Percentiles rank a stretch among this genome's conserved stretches.
These are phyloP conservation scores for Gastrolobium bilobum DNA, from an alignment of 306 rosid genomes.

Conservation along the genomic window DNA sequence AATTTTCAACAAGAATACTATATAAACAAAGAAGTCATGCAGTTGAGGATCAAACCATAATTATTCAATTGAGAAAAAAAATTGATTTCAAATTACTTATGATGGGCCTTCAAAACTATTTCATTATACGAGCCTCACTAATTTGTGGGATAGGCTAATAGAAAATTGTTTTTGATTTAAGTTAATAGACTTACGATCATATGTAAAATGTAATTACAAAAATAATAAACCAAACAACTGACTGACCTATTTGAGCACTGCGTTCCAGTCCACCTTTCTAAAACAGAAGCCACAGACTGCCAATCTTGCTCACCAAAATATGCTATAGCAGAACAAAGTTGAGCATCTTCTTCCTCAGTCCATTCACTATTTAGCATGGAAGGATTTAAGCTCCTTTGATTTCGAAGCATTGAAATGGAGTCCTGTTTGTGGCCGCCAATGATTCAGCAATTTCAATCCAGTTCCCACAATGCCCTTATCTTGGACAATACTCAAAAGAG, in stretches of 20 bases:
- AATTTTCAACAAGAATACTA: slow-evolving; percentile 18
- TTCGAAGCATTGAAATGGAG: slow-evolving; percentile 95
- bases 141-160: neutral
- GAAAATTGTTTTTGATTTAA: slow-evolving; percentile 23
- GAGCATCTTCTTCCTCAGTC: slow-evolving; percentile 93
- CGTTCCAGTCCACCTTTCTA: slow-evolving; percentile 89
- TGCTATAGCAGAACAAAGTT: slow-evolving; percentile 78
- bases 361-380: slow-evolving; percentile 85
- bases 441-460: slow-evolving; percentile 80
- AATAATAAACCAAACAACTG: slow-evolving; percentile 25
- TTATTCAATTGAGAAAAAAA: slow-evolving; percentile 7
- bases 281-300: slow-evolving; percentile 87
- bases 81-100: slow-evolving; percentile 5
- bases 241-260: slow-evolving; percentile 98
- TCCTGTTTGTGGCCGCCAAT: slow-evolving; percentile 75
- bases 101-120: slow-evolving; percentile 3
- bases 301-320: slow-evolving; percentile 72
- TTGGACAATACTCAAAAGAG: slow-evolving; percentile 71
- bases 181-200: neutral
- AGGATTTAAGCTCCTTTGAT: slow-evolving; percentile 92
- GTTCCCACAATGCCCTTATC: slow-evolving; percentile 71
- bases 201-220: slow-evolving; percentile 7
- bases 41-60: slow-evolving; percentile 25
- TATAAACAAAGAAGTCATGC: slow-evolving; percentile 11
- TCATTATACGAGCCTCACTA: neutral